Evolutionary conservation across 1,284 basidiomycete species (phyloP).

Genomic region (Sparassis latifolia): DNA sequence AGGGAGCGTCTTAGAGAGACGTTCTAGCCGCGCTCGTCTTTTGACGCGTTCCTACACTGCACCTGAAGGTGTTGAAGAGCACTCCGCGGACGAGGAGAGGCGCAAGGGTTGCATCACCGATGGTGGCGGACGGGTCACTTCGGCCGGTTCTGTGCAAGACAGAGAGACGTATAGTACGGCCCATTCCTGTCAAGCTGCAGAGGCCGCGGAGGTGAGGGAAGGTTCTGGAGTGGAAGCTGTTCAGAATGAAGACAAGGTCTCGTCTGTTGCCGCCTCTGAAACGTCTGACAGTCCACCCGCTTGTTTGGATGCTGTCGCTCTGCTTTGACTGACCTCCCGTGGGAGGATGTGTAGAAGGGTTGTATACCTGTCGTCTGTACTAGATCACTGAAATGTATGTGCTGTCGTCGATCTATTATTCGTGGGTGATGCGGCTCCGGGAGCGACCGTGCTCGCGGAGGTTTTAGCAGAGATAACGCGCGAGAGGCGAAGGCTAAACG

Average conservation of each 20-base stretch:
- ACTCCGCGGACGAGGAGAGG: neutral
- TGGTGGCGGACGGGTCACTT: conserved; percentile 14
- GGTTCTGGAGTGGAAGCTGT: conserved; percentile 1
- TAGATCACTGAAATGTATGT: too few relatives aligned
- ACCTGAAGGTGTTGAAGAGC: conserved; percentile 2
- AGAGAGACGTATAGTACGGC: neutral
- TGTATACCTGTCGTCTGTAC: too few relatives aligned
- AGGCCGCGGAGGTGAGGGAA: neutral
- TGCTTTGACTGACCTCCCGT: too few relatives aligned
- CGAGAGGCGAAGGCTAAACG: too few relatives aligned
- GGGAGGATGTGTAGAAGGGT: too few relatives aligned
- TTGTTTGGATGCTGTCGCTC: too few relatives aligned
- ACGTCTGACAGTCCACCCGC: too few relatives aligned
- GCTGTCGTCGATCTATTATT: too few relatives aligned
- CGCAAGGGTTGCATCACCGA: conserved; percentile 13
- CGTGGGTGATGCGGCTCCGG: too few relatives aligned
- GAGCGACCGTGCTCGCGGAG: too few relatives aligned
- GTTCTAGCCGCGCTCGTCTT: conserved; percentile 1
- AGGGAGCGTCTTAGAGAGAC: neutral
- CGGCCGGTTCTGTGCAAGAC: conserved; percentile 2
- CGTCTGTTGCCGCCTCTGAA: conserved; percentile 10
- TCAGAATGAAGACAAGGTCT: conserved; percentile 9
- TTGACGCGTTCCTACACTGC: neutral
- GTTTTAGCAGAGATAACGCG: too few relatives aligned
- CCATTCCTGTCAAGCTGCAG: neutral